Conservation (phyloP, 2,329 filamentous ascomycete genomes). For the Xylariaceae sp. region DNA sequence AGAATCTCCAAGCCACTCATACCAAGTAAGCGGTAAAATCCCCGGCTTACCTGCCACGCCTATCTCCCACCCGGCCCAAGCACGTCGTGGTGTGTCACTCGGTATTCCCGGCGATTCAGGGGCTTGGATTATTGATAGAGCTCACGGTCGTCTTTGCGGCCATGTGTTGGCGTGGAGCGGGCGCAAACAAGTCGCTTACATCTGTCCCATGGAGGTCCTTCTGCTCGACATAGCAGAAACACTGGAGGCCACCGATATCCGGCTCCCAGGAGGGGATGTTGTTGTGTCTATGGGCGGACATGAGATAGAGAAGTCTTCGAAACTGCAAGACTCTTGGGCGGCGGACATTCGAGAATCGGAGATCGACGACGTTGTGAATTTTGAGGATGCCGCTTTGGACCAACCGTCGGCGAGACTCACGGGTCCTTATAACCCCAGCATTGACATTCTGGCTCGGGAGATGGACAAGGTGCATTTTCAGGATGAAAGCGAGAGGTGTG, state of each 20-base stretch:
- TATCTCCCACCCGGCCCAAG: conserved; percentile 13
- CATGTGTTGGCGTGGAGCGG: conserved; percentile 87
- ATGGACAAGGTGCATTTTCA: conserved; percentile 28
- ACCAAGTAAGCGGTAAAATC: conserved; percentile 49
- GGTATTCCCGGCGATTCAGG: conserved; percentile 85
- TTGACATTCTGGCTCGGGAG: conserved; percentile 18
- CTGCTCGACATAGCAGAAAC: conserved; percentile 81
- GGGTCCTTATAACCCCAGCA: conserved; percentile 10
- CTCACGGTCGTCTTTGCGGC: conserved; percentile 75
- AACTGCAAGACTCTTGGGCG: conserved; percentile 21
- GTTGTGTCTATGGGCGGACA: too few species aligned
- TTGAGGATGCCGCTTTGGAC: conserved; percentile 7
- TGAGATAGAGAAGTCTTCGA: conserved; percentile 30
- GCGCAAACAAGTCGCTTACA: conserved; percentile 78
- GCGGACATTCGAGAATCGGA: neutral
- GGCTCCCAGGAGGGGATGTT: conserved; percentile 59
- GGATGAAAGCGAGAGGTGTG: conserved; percentile 5
- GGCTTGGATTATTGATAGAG: conserved; percentile 84
- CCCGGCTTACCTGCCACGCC: conserved; percentile 19
- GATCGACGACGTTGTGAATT: neutral
- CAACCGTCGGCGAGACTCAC: conserved; percentile 1
- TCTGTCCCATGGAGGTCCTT: conserved; percentile 90
- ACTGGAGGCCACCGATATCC: conserved; percentile 65
- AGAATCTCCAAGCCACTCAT: conserved; percentile 70
- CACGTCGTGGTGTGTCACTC: conserved; percentile 36